Evolutionary conservation across 768 basidiomycete species (phyloP), one percentile per base, ranked within the genome.

Genomic region (Phlegmacium glaucopus): DNA sequence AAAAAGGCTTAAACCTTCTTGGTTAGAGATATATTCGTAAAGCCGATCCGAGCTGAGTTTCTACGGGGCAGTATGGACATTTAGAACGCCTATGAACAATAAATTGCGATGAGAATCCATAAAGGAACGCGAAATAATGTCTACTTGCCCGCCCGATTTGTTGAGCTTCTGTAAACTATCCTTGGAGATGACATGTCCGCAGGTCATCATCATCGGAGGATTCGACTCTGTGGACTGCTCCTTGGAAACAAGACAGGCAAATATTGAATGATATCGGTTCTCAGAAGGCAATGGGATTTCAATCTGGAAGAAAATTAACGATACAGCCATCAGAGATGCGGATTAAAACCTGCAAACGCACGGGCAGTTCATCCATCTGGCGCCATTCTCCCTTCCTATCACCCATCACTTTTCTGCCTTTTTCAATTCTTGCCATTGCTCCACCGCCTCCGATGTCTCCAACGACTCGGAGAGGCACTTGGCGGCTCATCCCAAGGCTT

Each of bases 181-280:
- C 62, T 87, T 87, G 2, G 91, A 86, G 38, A 99, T 85, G 30
- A 96, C 94, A 67, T 99, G 96, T 2, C 95, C 96, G 62, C 96
- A 98, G 4, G 73, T 70, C 76, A 99, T 87, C 89, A 97, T 94
- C 92, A 96, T 96, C 0, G 96, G 95, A 8, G 94, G 96, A 63
- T 99, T 99, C 48, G 77, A 66, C 44, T 91, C 87, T 4, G 90
- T 94, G 17, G 93, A 85, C 68, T 96, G 95, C 59, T 98, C 95
- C 68, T 97, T 98, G 8, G 93, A 95, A 16, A 99, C 96, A 0
- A 96, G 91, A 65, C 96, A 99, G 39, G 93, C 85, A 64, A 99
- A 98, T 48, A 98, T 87, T 1, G 94, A 96, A 65, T 99, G 96
- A 67, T 94, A 98, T 25, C 93, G 78, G 59, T 94, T 87, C 54